Evolutionary conservation across 768 basidiomycete species (phyloP).

Genomic region (Pleurotus djamor): DNA sequence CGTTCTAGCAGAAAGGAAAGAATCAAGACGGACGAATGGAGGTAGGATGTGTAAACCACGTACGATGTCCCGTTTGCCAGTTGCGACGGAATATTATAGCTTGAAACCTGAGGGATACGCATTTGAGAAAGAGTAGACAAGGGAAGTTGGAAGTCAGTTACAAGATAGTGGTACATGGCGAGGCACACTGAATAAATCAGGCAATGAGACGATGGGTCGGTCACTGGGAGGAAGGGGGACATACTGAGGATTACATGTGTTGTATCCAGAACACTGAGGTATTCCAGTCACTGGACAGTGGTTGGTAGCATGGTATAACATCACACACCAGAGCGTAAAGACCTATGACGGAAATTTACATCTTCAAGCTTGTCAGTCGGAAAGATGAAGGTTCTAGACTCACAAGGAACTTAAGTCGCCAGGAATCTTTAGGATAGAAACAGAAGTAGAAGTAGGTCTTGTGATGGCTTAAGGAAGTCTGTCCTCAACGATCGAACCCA

Average conservation of each 20-base stretch:
- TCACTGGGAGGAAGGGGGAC: conserved; percentile 9
- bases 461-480: neutral
- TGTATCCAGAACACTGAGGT: conserved; percentile 35
- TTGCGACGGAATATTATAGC: conserved; percentile 24
- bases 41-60: conserved; percentile 7
- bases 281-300: too few species aligned
- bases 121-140: neutral
- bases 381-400: conserved; percentile 1
- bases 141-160: conserved; percentile 13
- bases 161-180: conserved; percentile 39
- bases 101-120: conserved; percentile 28
- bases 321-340: conserved; percentile 26
- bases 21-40: neutral
- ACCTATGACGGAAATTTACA: conserved; percentile 19
- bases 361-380: neutral
- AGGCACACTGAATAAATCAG: conserved; percentile 31
- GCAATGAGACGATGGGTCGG: too few species aligned
- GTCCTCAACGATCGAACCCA: neutral
- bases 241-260: conserved; percentile 37
- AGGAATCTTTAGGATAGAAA: conserved; percentile 34
- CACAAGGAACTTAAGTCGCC: conserved; percentile 31
- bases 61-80: conserved; percentile 37
- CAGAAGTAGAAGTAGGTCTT: conserved; percentile 42
- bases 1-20: conserved; percentile 22
- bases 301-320: too few species aligned